phyloP scores from a whole-genome alignment of 2,329 filamentous ascomycete genomes.

The Colletotrichum eremochloae region DNA sequence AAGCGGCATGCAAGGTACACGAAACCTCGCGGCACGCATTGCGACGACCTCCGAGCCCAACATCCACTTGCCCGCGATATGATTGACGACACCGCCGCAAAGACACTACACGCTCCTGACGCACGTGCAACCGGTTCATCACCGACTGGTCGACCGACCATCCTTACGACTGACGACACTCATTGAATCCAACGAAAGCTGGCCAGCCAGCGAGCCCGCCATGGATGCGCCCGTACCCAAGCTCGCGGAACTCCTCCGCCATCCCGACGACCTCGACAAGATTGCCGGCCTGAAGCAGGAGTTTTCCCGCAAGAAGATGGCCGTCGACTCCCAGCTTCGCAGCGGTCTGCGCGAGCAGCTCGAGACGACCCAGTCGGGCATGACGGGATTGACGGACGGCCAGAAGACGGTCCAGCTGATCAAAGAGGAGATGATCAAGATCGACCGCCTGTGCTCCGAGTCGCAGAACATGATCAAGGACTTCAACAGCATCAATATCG shows the following conservation, averaged over 20 bases:
- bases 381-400: conserved; percentile 88
- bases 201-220: conserved; percentile 42
- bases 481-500: conserved; percentile 91
- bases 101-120: neutral
- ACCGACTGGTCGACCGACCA: neutral
- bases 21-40: conserved; percentile 32
- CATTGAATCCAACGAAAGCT: neutral
- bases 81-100: conserved; percentile 14
- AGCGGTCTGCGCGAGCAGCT: conserved; percentile 91
- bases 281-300: conserved; percentile 90
- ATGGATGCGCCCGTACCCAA: conserved; percentile 81
- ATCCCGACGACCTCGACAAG: conserved; percentile 98
- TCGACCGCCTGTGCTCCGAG: conserved; percentile 96
- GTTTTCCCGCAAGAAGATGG: conserved; percentile 93
- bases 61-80: conserved; percentile 1
- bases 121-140: conserved; percentile 1
- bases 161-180: conserved; percentile 2
- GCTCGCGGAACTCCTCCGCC: conserved; percentile 92
- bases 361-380: conserved; percentile 92
- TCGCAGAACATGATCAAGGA: conserved; percentile 98
- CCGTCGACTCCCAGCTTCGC: conserved; percentile 90
- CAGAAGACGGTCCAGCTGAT: conserved; percentile 93
- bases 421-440: conserved; percentile 98
- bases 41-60: conserved; percentile 21
- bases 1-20: conserved; percentile 22